phyloP scores from a whole-genome alignment of 441 rosid genomes.

The Adansonia gregorii region DNA sequence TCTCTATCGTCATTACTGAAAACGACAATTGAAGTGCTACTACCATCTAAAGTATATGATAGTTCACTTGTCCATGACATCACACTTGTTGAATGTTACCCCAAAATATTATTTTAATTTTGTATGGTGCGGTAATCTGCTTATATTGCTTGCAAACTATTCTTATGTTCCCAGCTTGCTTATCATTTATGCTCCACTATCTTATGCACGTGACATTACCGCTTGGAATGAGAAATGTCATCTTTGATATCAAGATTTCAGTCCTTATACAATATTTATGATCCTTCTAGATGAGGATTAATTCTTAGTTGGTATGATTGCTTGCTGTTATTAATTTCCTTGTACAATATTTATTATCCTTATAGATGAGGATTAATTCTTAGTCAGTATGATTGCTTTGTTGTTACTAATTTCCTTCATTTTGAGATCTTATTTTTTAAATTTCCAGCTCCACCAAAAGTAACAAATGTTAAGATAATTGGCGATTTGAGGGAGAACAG shows the following conservation, averaged over 20 bases:
- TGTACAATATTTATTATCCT: not conserved
- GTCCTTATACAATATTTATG: not conserved
- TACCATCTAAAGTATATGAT: not conserved
- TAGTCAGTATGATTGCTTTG: constrained; percentile 23
- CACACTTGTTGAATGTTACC: constrained; percentile 1
- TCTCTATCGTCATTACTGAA: not conserved
- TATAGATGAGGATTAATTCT: not conserved
- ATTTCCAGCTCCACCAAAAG: constrained; percentile 95
- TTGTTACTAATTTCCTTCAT: constrained; percentile 29
- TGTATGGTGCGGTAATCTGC: constrained; percentile 2
- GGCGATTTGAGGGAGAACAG: constrained; percentile 91
- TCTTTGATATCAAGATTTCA: not conserved
- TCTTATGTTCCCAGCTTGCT: not conserved
- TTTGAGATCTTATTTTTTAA: constrained; percentile 29
- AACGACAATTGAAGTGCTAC: not conserved
- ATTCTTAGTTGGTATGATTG: constrained; percentile 21
- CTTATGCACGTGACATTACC: constrained; percentile 1
- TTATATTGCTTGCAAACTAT: constrained; percentile 2
- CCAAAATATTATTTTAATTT: not conserved
- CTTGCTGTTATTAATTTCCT: constrained; percentile 29
- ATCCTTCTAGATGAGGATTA: not conserved
- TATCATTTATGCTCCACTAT: not conserved
- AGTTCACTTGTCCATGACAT: not conserved
- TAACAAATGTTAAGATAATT: constrained; percentile 76
- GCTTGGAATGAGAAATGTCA: not conserved